Evolutionary conservation across 805 yeast genomes (phyloP), one percentile per base, ranked within the genome.

Genomic region (Dipodascus geniculatus): DNA sequence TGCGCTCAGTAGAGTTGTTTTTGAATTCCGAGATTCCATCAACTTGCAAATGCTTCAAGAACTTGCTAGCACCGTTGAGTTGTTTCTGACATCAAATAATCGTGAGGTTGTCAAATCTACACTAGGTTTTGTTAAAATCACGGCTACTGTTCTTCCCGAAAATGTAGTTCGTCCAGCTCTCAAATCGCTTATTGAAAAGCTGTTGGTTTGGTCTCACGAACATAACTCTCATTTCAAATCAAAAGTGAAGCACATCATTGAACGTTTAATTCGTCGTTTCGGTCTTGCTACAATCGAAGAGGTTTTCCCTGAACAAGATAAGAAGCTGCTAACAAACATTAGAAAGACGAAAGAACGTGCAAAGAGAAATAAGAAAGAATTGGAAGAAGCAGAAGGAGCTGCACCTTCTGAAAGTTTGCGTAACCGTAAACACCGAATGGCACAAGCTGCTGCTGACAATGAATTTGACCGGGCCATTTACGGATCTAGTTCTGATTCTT

Each of bases 171-270:
- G 76, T 60, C 76, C 81, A 6, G 82, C 83, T 60, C 76, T 93
- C 54, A 75, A 75, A 33, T 82, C 78, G 9, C 70, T 93, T 51
- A 72, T 93, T 53, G 74, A 78, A 23, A 84, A 86, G 61, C 76
- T 93, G 63, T 74, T 93, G 78, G 81, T 82, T 57, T 90, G 97
- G 93, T 87, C 96, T 47, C 93, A 88, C 67, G 97, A 90, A 66
- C 97, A 91, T 69, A 87, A 88, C 64, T 95, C 95, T 50, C 96
- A 89, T 65, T 93, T 93, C 77, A 89, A 87, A 67, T 79, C 90
- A 14, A 91, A 87, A 68, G 91, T 93, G 38, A 87, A 88, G 72
- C 97, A 93, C 65, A 85, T 93, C 53, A 74, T 93, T 57, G 99
- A 93, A 74, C 80, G 98, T 62, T 73, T 93, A 63, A 79, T 91